Evolutionary conservation across 352 stramenopile genomes (phyloP).

Genomic region (Paralagenidium karlingii): DNA sequence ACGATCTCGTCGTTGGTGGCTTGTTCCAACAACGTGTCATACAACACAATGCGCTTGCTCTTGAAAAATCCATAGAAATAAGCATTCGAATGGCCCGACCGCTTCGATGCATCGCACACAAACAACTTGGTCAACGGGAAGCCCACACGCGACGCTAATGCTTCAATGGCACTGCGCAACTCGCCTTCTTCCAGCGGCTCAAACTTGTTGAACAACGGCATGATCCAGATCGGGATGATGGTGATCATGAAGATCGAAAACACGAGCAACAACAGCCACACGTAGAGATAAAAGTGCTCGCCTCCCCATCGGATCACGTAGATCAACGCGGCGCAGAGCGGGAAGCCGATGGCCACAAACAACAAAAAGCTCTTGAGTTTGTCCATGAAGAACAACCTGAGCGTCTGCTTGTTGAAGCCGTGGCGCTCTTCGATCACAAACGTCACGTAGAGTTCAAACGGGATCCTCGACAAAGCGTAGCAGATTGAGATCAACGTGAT

Average conservation of each 20-base stretch:
- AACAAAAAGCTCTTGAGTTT: conserved; percentile 90
- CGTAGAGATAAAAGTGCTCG: conserved; percentile 82
- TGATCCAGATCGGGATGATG: conserved; percentile 92
- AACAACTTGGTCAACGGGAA: conserved; percentile 98
- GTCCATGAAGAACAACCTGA: conserved; percentile 90
- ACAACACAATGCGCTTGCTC: conserved; percentile 95
- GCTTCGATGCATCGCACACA: conserved; percentile 95
- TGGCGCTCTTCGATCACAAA: conserved; percentile 95
- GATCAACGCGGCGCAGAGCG: conserved; percentile 46
- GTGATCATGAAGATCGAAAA: conserved; percentile 95
- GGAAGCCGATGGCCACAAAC: conserved; percentile 69
- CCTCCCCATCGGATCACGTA: conserved; percentile 62
- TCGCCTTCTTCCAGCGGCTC: conserved; percentile 75
- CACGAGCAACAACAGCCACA: conserved; percentile 91
- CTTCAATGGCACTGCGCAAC: conserved; percentile 88
- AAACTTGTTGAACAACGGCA: conserved; percentile 98
- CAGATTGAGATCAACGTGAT: conserved; percentile 46
- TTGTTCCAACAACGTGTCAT: conserved; percentile 95
- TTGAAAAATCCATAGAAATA: conserved; percentile 93
- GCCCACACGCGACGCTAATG: conserved; percentile 76
- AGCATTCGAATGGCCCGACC: conserved; percentile 86
- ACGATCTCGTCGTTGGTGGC: conserved; percentile 89
- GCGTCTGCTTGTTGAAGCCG: conserved; percentile 97
- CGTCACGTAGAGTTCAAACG: conserved; percentile 86
- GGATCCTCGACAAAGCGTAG: conserved; percentile 42